These are phyloP conservation scores for Mimosa bimucronata DNA, from an alignment of 306 rosid species.

Conservation along the genomic window DNA sequence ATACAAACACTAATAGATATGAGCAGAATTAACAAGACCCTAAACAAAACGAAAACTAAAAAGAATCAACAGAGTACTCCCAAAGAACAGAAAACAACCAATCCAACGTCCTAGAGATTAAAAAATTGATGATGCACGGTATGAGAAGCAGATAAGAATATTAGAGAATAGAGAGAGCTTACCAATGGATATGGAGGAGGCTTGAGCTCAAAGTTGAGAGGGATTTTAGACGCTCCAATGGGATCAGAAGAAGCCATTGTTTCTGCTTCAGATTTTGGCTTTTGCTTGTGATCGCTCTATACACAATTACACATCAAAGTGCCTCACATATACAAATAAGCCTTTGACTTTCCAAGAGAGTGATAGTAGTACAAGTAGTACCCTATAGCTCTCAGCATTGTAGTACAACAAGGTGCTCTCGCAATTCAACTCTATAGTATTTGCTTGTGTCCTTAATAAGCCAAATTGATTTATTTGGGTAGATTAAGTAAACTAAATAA, in stretches of 20 bases:
- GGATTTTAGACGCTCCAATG: not conserved
- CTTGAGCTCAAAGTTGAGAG: not conserved
- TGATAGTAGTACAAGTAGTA: too few relatives aligned
- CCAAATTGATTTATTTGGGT: too few relatives aligned
- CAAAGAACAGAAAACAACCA: not conserved
- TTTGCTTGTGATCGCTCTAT: too few relatives aligned
- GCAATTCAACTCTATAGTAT: too few relatives aligned
- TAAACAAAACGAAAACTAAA: not conserved
- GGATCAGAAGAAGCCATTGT: not conserved
- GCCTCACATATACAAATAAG: not conserved
- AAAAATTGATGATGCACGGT: not conserved
- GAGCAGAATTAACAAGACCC: not conserved
- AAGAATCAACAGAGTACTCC: not conserved
- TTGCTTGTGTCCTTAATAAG: too few relatives aligned
- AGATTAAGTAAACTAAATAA: too few relatives aligned
- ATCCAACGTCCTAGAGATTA: not conserved
- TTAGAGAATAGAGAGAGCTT: not conserved
- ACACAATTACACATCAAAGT: not conserved
- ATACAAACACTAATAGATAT: too few relatives aligned
- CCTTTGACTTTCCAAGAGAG: not conserved
- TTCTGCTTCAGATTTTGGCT: not conserved
- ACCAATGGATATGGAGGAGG: conserved; percentile 5
- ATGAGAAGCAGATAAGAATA: not conserved
- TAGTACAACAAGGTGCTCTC: not conserved
- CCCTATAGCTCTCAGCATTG: not conserved